Evolutionary conservation across 164 flowering plant genomes (phyloP).

Genomic region (Piper betle): DNA sequence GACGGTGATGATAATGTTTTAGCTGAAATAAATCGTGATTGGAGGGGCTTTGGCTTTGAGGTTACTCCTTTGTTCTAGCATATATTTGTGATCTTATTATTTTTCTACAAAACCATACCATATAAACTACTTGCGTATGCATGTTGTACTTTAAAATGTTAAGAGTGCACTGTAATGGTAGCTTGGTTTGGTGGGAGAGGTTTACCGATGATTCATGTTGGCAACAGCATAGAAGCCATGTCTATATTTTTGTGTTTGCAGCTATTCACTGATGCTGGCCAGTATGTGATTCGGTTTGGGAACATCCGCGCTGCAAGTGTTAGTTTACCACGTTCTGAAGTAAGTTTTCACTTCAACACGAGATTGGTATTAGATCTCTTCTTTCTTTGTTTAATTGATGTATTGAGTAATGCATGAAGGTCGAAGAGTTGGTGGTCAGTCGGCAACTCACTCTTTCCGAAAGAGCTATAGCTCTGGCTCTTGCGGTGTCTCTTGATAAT

Average conservation of each 20-base stretch:
- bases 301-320: slow-evolving; percentile 30
- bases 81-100: not conserved
- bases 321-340: slow-evolving; percentile 36
- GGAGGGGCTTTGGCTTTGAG: slow-evolving; percentile 99
- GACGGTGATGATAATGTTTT: slow-evolving; percentile 70
- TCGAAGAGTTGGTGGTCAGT: slow-evolving; percentile 54
- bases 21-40: slow-evolving; percentile 88
- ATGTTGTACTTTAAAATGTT: not conserved
- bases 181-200: too few relatives aligned
- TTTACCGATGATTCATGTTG: not conserved
- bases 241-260: slow-evolving; percentile 18
- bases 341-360: slow-evolving; percentile 11
- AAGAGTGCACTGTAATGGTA: too few relatives aligned
- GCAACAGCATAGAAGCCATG: not conserved
- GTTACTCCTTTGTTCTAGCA: slow-evolving; percentile 19
- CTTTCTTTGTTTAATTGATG: not conserved
- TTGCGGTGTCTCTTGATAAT: slow-evolving; percentile 89
- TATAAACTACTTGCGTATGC: not conserved
- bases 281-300: slow-evolving; percentile 93
- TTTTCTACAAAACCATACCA: not conserved
- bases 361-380: not conserved
- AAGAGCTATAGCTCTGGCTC: slow-evolving; percentile 88
- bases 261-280: slow-evolving; percentile 98
- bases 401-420: slow-evolving; percentile 24
- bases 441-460: slow-evolving; percentile 76